Evolutionary conservation across 2,329 filamentous ascomycete genomes (phyloP).

Genomic region (Aureobasidium sp.): DNA sequence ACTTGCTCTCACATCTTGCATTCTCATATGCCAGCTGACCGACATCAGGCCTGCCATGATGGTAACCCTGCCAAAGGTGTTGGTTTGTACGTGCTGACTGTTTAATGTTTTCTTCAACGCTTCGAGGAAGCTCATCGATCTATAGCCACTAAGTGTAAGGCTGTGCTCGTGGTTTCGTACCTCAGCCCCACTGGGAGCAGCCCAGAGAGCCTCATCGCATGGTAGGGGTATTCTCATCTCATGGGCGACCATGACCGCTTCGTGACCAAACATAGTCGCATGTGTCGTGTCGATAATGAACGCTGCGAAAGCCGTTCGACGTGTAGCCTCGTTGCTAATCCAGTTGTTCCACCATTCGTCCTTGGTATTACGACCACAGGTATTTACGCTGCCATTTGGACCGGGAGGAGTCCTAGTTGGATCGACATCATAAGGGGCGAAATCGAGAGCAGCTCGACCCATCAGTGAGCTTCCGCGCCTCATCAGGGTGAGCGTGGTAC

Average conservation of each 20-base stretch:
- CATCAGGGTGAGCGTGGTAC: slow-evolving; percentile 92
- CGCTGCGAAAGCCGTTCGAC: slow-evolving; percentile 82
- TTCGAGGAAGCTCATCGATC: slow-evolving; percentile 80
- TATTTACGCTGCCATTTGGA: slow-evolving; percentile 39
- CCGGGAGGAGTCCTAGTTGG: slow-evolving; percentile 35
- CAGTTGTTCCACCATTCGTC: slow-evolving; percentile 95
- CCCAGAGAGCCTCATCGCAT: slow-evolving; percentile 89
- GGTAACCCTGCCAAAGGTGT: slow-evolving; percentile 85
- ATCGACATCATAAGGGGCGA: slow-evolving; percentile 66
- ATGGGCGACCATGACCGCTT: slow-evolving; percentile 92
- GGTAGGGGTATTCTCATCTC: slow-evolving; percentile 87
- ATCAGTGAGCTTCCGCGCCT: slow-evolving; percentile 84
- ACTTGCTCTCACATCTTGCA: slow-evolving; percentile 85
- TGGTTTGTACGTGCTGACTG: slow-evolving; percentile 77
- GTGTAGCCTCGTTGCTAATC: slow-evolving; percentile 89
- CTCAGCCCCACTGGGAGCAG: slow-evolving; percentile 77
- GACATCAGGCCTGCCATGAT: slow-evolving; percentile 90
- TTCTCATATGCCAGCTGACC: slow-evolving; percentile 96
- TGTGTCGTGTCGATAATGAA: slow-evolving; percentile 95
- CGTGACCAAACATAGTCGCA: slow-evolving; percentile 96
- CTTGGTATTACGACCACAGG: slow-evolving; percentile 50
- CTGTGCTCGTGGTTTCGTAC: slow-evolving; percentile 77
- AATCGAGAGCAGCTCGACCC: slow-evolving; percentile 75
- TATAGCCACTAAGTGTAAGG: slow-evolving; percentile 71
- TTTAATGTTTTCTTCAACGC: slow-evolving; percentile 84